Percentiles rank a stretch among this genome's conserved stretches.
Conservation (phyloP, 495 filamentous ascomycete genomes). For the Podospora sp. region DNA sequence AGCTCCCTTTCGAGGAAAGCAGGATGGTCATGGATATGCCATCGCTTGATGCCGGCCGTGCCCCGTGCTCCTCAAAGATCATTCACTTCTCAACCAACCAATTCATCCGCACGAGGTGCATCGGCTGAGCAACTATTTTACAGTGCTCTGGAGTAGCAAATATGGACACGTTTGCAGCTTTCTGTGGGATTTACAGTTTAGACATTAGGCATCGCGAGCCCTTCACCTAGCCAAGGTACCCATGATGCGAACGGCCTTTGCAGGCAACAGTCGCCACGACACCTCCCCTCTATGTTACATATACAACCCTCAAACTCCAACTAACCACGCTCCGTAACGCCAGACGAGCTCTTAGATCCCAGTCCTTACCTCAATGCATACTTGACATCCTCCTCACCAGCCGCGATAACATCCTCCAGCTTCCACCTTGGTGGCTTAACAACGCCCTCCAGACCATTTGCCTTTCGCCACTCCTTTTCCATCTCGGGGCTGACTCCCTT, state of each 20-base stretch:
- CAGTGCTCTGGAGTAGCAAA: not conserved
- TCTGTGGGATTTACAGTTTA: slow-evolving; percentile 19
- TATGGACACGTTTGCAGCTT: not conserved
- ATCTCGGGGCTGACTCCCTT: slow-evolving; percentile 69
- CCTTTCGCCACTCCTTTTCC: slow-evolving; percentile 70
- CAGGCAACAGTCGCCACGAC: not conserved
- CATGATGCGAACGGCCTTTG: slow-evolving; percentile 9
- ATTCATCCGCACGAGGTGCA: no score
- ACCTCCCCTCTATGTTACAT: slow-evolving; percentile 17
- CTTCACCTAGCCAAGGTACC: not conserved
- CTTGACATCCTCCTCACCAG: slow-evolving; percentile 80
- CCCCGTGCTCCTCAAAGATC: no score
- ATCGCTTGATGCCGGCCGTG: no score
- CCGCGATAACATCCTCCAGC: slow-evolving; percentile 75
- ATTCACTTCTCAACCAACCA: no score
- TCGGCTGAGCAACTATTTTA: no score
- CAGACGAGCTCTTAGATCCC: slow-evolving; percentile 7
- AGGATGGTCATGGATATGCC: no score
- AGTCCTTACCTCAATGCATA: slow-evolving; percentile 58
- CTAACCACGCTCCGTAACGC: slow-evolving; percentile 19
- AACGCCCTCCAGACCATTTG: slow-evolving; percentile 52
- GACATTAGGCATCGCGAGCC: slow-evolving; percentile 19
- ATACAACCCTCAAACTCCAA: slow-evolving; percentile 18
- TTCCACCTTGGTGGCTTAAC: slow-evolving; percentile 76
- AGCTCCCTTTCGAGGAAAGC: no score